Conservation (phyloP, 2,329 filamentous ascomycete genomes). For the Exophiala bonariae region DNA sequence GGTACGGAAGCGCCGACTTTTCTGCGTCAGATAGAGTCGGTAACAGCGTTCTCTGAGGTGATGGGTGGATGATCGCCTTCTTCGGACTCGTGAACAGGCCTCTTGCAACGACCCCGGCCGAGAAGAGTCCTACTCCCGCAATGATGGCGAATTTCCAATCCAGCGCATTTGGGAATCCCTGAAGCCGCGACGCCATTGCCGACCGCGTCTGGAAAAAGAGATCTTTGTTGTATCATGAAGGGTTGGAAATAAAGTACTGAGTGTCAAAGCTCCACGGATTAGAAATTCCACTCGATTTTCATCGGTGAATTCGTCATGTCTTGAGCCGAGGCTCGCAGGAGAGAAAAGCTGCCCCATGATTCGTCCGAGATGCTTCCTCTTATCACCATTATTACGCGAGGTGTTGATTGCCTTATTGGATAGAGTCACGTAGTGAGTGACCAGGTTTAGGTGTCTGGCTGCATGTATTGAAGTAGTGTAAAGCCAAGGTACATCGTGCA, state of each 20-base stretch:
- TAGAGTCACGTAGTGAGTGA: too few relatives aligned
- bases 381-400: too few relatives aligned
- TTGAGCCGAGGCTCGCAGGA: too few relatives aligned
- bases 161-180: background rate
- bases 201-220: background rate
- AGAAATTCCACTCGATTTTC: background rate
- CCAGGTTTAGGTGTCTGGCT: too few relatives aligned
- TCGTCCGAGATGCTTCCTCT: too few relatives aligned
- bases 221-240: background rate
- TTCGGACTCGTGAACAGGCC: constrained; percentile 7
- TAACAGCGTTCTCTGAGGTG: constrained; percentile 38
- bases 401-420: too few relatives aligned
- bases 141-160: constrained; percentile 12
- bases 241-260: too few relatives aligned
- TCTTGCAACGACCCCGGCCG: constrained; percentile 13
- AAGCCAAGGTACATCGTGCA: too few relatives aligned
- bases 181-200: constrained; percentile 8
- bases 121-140: constrained; percentile 13
- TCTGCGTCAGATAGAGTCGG: constrained; percentile 37
- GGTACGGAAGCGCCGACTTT: constrained; percentile 58
- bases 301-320: too few relatives aligned
- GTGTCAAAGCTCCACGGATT: too few relatives aligned
- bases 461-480: too few relatives aligned
- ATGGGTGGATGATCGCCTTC: constrained; percentile 23
- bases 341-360: too few relatives aligned